These are phyloP conservation scores for Platanus orientalis DNA, from an alignment of 164 flowering plant species.

Conservation along the genomic window DNA sequence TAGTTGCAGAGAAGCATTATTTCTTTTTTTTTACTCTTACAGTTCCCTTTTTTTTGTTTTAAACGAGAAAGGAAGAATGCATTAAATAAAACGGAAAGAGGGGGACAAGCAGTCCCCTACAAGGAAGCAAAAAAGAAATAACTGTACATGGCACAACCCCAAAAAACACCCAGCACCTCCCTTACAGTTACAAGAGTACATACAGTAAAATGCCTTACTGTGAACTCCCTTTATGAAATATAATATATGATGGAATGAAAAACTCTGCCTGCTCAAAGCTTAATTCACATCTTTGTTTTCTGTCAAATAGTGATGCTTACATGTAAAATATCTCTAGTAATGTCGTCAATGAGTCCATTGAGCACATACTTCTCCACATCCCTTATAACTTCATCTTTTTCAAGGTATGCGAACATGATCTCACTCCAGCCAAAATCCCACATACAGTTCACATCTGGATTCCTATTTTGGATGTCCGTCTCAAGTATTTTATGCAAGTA, in stretches of 20 bases:
- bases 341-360: constrained; percentile 57
- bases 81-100: no score
- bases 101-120: no score
- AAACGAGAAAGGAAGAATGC: no score
- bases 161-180: no score
- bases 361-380: constrained; percentile 60
- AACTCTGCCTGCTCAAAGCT: not conserved
- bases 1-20: no score
- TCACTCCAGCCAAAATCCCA: constrained; percentile 84
- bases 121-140: no score
- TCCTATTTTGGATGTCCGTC: constrained; percentile 39
- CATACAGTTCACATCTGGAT: constrained; percentile 63
- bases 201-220: not conserved
- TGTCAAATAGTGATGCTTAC: not conserved
- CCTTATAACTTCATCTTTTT: constrained; percentile 51
- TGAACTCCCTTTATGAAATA: constrained; percentile 14
- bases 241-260: constrained; percentile 4
- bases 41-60: no score
- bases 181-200: not conserved
- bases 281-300: not conserved
- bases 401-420: constrained; percentile 28
- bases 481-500: constrained; percentile 52
- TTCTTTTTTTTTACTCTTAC: no score
- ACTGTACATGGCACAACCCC: no score
- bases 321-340: constrained; percentile 33